Base-by-base conservation (phyloP, 2,329 filamentous ascomycete species). In the Aspergillus aculeatinus region DNA sequence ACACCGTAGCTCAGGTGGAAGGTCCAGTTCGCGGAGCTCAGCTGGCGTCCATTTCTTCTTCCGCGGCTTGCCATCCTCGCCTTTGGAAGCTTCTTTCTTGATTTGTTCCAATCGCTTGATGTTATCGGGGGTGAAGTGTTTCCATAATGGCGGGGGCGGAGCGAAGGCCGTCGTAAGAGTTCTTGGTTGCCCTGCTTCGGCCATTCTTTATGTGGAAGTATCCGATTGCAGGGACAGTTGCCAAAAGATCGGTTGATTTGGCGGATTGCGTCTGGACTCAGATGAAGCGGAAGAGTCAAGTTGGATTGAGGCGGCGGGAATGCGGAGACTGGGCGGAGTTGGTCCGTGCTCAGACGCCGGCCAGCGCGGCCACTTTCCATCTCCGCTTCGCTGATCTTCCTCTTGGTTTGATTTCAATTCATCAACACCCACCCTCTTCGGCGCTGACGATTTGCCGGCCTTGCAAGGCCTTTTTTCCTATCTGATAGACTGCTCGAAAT, bases 131-230 rank as follows among this genome's bases (percentile, higher is more conserved):
- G 91, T 96, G 77, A 98, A 98, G 74, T 90, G 84, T 67, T 89
- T 88, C 87, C 91, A 98, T 79, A 97, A 96, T 0, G 89, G 88
- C 27, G 95, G 95, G 27, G 95, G 95, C 55, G 89, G 86, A 25
- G 95, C 94, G 73, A 92, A 96, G 47, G 88, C 86, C 25, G 89
- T 86, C 27, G 87, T 82, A 31, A 79, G 68, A 57, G 77, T 66
- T 68, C 70, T 69, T 64, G 77, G 75, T 50, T 80, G 77, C 57
- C 79, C 78, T 60, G 82, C 80, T 55, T 87, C 87, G 60, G 85
- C 86, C 88, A 91, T 91, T 51, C 12, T 58, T 27, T n/a, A 51
- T 50, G 21, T 39, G 7, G 5, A 10, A 23, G 47, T 27, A 39
- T 19, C 19, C 12, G 5, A 25, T 5, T 27, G 4, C 12, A 9